Base-by-base conservation (phyloP, 139 green algal species). In the Tetraselmis striata region DNA sequence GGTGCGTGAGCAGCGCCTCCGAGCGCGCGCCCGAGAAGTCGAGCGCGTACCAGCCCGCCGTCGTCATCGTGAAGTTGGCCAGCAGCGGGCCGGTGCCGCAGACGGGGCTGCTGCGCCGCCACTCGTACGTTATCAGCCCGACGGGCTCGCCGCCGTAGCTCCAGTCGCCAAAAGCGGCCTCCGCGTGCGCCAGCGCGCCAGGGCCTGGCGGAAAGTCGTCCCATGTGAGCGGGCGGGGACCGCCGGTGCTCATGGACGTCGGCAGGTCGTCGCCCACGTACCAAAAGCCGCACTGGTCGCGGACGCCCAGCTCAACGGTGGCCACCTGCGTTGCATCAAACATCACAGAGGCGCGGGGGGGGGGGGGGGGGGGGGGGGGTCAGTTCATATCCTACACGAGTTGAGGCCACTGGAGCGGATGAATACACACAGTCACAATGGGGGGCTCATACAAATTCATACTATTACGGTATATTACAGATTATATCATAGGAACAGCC, bases 271-370 rank as follows among this genome's bases (percentile, higher is more conserved):
- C 74, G 23, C 25, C n/a, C 5, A 29, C 26, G 74, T 31, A 31
- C 26, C 74, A 29, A 29, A 77, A 77, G 23, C 74, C 74, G 74
- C 74, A 77, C 74, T 77, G 74, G 74, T 77, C 74, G 25, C 74
- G 74, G 5, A 77, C 74, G 26, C 23, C 23, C 26, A 77, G 26
- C 26, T n/a, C 74, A 18, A 77, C 23, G 23, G 74, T 77, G 74
- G 74, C 25, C 74, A 18, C 25, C n/a, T n/a, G n/a, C n/a, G n/a
- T n/a, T n/a, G n/a, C n/a, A n/a, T n/a, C n/a, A n/a, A n/a, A n/a
- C n/a, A n/a, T n/a, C n/a, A n/a, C n/a, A n/a, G n/a, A n/a, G n/a
- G n/a, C n/a, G n/a, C n/a, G n/a, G n/a, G n/a, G n/a, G n/a, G n/a
- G n/a, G n/a, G n/a, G n/a, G n/a, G n/a, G n/a, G n/a, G n/a, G n/a